Evolutionary conservation across 78 protist species (phyloP).

Genomic region (Protostelium mycophagum): DNA sequence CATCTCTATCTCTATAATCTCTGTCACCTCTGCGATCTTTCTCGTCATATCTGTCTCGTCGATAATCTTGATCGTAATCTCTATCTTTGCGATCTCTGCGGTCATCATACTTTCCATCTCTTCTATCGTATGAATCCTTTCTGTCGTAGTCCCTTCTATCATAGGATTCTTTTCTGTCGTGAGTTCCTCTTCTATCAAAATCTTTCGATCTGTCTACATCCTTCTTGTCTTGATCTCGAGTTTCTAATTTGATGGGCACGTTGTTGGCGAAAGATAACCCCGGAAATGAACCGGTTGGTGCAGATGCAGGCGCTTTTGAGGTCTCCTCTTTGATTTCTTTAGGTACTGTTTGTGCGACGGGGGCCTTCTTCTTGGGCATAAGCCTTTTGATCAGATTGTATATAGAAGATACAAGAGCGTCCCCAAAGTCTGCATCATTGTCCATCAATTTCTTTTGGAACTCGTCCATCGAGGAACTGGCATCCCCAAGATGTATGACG

Average conservation of each 20-base stretch:
- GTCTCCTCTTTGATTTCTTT: slow-evolving; percentile 5
- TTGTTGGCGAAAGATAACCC: slow-evolving; percentile 71
- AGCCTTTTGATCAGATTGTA: slow-evolving; percentile 39
- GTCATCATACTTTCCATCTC: neutral
- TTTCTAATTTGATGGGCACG: slow-evolving; percentile 9
- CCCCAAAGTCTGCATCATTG: slow-evolving; percentile 73
- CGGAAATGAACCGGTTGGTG: slow-evolving; percentile 28
- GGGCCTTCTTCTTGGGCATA: slow-evolving; percentile 55
- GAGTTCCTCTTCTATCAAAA: neutral
- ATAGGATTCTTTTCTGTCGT: neutral
- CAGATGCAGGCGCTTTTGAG: neutral
- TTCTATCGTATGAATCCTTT: neutral
- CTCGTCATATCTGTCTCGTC: slow-evolving; percentile 13
- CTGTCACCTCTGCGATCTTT: slow-evolving; percentile 5
- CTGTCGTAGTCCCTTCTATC: slow-evolving; percentile 3
- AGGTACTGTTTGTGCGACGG: neutral
- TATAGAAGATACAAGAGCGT: slow-evolving; percentile 42
- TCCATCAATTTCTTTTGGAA: slow-evolving; percentile 43
- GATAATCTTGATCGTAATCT: slow-evolving; percentile 9
- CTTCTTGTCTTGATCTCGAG: neutral
- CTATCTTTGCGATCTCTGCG: slow-evolving; percentile 7
- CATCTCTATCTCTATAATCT: neutral
- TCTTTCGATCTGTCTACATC: neutral
- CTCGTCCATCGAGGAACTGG: slow-evolving; percentile 4
- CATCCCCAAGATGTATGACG: slow-evolving; percentile 66